These are phyloP conservation scores for Aureobasidium sp. DNA, from an alignment of 2,329 filamentous ascomycete species.

Conservation along the genomic window DNA sequence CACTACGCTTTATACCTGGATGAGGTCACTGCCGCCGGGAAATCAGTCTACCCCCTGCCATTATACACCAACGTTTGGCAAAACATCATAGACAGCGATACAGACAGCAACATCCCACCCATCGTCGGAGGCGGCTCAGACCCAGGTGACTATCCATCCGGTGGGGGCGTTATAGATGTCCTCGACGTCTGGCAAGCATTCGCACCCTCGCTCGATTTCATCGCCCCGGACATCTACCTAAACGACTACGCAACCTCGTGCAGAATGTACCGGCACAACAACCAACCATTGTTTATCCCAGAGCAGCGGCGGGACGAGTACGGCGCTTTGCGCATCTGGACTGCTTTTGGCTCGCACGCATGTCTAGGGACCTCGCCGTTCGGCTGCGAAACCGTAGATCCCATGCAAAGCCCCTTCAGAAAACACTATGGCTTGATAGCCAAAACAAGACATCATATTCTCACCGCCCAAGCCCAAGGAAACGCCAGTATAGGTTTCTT, in stretches of 20 bases:
- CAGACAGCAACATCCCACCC: constrained; percentile 27
- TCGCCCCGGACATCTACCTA: constrained; percentile 42
- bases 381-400: constrained; percentile 34
- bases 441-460: constrained; percentile 27
- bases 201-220: constrained; percentile 37
- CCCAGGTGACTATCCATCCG: constrained; percentile 42
- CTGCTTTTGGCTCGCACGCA: constrained; percentile 33
- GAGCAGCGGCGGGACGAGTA: constrained; percentile 44
- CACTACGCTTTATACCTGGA: constrained; percentile 35
- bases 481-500: constrained; percentile 34
- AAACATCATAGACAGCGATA: constrained; percentile 31
- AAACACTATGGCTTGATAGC: constrained; percentile 34
- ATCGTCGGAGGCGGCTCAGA: constrained; percentile 35
- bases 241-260: constrained; percentile 40
- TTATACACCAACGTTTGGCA: constrained; percentile 41
- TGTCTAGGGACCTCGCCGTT: constrained; percentile 34
- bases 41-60: constrained; percentile 33
- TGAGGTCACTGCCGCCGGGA: constrained; percentile 34
- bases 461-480: constrained; percentile 32
- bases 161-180: constrained; percentile 34
- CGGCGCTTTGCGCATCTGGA: constrained; percentile 36
- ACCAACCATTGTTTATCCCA: constrained; percentile 43
- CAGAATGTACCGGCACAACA: constrained; percentile 34
- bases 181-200: constrained; percentile 38
- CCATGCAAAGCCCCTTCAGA: constrained; percentile 26